Percentiles rank a stretch among this genome's conserved stretches.
phyloP scores from a whole-genome alignment of 129 eudicot species.

The Arctium lappa region DNA sequence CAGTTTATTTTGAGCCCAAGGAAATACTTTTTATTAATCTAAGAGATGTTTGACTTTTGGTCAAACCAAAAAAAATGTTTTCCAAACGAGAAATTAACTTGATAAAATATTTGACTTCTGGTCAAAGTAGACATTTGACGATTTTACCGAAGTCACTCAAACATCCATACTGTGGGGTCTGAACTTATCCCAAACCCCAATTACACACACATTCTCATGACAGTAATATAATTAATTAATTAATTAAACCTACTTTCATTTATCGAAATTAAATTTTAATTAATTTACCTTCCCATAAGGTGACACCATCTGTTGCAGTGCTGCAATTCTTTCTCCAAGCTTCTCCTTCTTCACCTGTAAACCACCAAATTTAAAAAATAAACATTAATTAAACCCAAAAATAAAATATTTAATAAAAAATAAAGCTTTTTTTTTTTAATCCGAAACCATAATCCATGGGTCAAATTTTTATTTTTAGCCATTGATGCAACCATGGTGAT shows the following conservation, averaged over 20 bases:
- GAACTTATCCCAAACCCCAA: conserved; percentile 28
- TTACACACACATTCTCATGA: conserved; percentile 38
- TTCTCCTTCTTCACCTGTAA: conserved; percentile 62
- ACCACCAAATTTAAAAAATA: background rate
- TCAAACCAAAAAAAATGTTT: conserved; percentile 9
- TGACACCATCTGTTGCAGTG: conserved; percentile 75
- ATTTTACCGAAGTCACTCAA: conserved; percentile 39
- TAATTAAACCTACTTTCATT: background rate
- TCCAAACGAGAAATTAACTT: background rate
- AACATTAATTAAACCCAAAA: background rate
- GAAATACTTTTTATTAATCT: background rate
- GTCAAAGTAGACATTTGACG: conserved; percentile 40
- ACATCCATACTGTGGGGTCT: conserved; percentile 44
- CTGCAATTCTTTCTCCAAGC: conserved; percentile 75
- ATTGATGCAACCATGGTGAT: background rate
- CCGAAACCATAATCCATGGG: background rate
- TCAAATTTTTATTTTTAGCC: background rate
- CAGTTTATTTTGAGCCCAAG: too few relatives aligned
- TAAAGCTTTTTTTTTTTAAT: background rate
- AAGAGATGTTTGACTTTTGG: conserved; percentile 6
- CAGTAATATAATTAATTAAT: conserved; percentile 15
- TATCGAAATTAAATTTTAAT: conserved; percentile 10
- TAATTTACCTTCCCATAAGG: conserved; percentile 74
- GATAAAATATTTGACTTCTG: conserved; percentile 25
- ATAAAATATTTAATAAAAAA: too few relatives aligned